Base-by-base conservation (phyloP, 352 stramenopile species). In the Phytophthora quininea region DNA sequence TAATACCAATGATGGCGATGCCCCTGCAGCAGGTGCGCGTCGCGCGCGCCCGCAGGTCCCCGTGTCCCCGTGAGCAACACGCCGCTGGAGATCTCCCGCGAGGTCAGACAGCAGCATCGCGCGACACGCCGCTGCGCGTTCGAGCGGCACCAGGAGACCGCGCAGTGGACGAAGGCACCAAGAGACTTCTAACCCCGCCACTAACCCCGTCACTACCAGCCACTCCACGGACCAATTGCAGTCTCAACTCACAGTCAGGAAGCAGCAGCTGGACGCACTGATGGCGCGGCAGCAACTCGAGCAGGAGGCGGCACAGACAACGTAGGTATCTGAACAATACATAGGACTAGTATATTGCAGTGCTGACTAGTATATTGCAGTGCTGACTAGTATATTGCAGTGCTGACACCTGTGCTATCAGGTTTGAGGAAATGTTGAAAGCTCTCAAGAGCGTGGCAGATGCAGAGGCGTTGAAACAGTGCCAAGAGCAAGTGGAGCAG, bases 121-220 rank as follows among this genome's bases (percentile, higher is more conserved):
- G 59, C 71, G 19, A 62, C 69, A 42, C 82, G 79, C n/a, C 80
- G 88, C 30, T 68, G 77, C 24, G 84, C 81, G 12, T 89, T 84
- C 52, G 75, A 84, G 59, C 81, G 84, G 24, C 75, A 77, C 50
- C 81, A 90, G 66, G 81, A 88, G 64, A 90, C 89, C 64, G 80
- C 81, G 27, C 74, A 74, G 56, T 90, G 76, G 81, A 80, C 78
- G 37, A 69, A 70, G 47, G 71, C 10, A 8, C 27, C 33, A 53
- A 40, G 43, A 45, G n/a, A 54, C n/a, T 43, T 48, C 46, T 27
- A 24, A 24, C 19, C 19, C 19, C 19, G 19, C 19, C 19, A 24
- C 19, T 24, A 24, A 24, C 19, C 19, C 19, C 19, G 54, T 46
- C 24, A 52, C 54, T 11, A 27, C 67, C 31, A 64, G 50, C 24